A percentile compares a stretch with the other conserved stretches of the same genome.
Conservation (phyloP, 192 early-diverging fungal species). For the Spizellomyces sp. region DNA sequence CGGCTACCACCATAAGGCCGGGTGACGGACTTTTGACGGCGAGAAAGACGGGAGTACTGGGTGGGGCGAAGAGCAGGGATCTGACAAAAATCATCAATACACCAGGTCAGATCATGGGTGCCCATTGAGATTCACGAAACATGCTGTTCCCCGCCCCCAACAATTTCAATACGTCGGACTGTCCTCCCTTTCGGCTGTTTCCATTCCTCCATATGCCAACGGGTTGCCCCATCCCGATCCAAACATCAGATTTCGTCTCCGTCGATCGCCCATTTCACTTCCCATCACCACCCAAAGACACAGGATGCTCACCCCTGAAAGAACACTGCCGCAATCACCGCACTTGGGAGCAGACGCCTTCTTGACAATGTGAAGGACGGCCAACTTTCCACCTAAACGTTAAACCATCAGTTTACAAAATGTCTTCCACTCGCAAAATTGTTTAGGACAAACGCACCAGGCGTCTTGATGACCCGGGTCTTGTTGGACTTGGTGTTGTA, state of each 20-base stretch:
- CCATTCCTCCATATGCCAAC: neutral
- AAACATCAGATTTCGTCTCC: neutral
- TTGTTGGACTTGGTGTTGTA: constrained; percentile 93
- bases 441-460: constrained; percentile 47
- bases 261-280: too few species aligned
- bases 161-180: neutral
- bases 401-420: neutral
- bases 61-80: constrained; percentile 91
- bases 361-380: constrained; percentile 91
- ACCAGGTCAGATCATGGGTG: neutral
- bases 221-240: neutral
- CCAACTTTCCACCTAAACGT: constrained; percentile 79
- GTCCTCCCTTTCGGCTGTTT: neutral
- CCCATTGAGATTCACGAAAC: neutral
- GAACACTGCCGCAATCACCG: constrained; percentile 92
- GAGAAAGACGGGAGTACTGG: constrained; percentile 88
- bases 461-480: constrained; percentile 84
- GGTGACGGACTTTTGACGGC: constrained; percentile 89
- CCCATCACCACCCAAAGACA: too few species aligned
- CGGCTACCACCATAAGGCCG: constrained; percentile 98
- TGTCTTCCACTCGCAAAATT: neutral
- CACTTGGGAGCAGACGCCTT: constrained; percentile 88
- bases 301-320: constrained; percentile 76
- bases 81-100: constrained; percentile 33
- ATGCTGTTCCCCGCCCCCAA: neutral